Evolutionary conservation across 129 eudicot species (phyloP), one percentile per base, ranked within the genome.

Genomic region (Flaveria robusta): DNA sequence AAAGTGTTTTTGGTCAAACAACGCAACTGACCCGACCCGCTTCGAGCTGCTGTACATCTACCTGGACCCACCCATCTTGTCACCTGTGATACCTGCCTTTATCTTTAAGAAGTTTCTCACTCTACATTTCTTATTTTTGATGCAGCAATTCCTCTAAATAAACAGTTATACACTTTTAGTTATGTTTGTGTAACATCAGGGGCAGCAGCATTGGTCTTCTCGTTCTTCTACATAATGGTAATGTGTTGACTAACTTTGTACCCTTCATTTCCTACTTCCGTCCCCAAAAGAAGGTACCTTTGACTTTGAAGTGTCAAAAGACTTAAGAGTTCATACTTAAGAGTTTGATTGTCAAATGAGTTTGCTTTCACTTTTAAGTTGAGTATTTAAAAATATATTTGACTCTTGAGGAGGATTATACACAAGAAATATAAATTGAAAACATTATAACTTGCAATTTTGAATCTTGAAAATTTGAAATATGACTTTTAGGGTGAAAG

Each of bases 91-190:
- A 59, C 26, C 24, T 29, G 5, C 12, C 5, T 63, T 63, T 11
- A 63, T 63, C 68, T 24, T 60, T 47, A 79, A 42, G 13, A 64
- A 27, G 24, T 39, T 0, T 34, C 45, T 37, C 22, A 34, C 72
- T 75, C 27, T 51, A 22, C 47, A 66, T 34, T 43, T 52, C 37
- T 47, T 70, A 34, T 34, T 46, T 60, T 70, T n/a, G n/a, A 27
- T 82, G 86, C 96, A 90, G 98, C 95, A 19, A 85, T 90, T 75
- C 96, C 97, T 66, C 66, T 93, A 72, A 93, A 93, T 71, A 93
- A 93, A 86, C 98, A 93, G 85, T 70, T 90, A 31, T 93, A 90
- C 70, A 81, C 88, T 46, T 82, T 93, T 79, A 93, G 97, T 88
- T 93, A 93, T 68, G 91, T 86, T 63, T 90, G 95, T 79, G 88